Evolutionary conservation across 2,329 filamentous ascomycete genomes (phyloP), one percentile per base, ranked within the genome.

Genomic region (Clonostachys rhizophaga): DNA sequence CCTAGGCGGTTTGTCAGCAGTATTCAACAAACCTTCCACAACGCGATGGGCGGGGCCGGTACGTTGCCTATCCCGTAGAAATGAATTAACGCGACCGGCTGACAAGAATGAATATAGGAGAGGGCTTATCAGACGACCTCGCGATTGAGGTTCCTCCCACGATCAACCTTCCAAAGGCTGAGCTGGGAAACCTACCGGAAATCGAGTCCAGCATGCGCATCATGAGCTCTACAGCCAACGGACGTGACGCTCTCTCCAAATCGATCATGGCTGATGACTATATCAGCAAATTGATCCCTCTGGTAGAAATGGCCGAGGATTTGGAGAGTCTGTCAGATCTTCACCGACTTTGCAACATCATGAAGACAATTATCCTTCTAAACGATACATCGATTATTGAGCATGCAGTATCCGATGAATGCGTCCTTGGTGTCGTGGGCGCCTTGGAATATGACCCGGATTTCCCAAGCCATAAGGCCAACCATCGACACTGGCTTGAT

Each of bases 381-480:
- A 99, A 97, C 69, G 94, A 99, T 64, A 95, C 87, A 33, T 80
- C 84, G 49, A 95, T 99, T 53, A 96, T 99, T 59, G 94, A 99
- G 67, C 86, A 90, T 56, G 87, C 92, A 13, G 91, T 99, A 24
- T 89, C 88, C 13, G 92, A 97, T 67, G 83, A 91, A 49, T 86
- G 91, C 54, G 84, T 97, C 41, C 71, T 95, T 54, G 94, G 92
- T 16, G 92, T 97, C 24, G 91, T 99, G 36, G 94, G 94, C 50
- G 94, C 94, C 20, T 74, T 99, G 52, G 94, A 99, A 73, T 99
- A 97, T 70, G 94, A 99, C 59, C 92, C 94, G 1, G 94, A 99
- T 67, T 99, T 97, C 58, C 94, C 94, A 7, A 91, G 87, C 50
- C 94, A 97, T 75, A 97, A 96, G 65, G 92, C 94, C 20, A 97